phyloP scores from a whole-genome alignment of 2,329 filamentous ascomycete species.

The Purpureocillium lavendulum region DNA sequence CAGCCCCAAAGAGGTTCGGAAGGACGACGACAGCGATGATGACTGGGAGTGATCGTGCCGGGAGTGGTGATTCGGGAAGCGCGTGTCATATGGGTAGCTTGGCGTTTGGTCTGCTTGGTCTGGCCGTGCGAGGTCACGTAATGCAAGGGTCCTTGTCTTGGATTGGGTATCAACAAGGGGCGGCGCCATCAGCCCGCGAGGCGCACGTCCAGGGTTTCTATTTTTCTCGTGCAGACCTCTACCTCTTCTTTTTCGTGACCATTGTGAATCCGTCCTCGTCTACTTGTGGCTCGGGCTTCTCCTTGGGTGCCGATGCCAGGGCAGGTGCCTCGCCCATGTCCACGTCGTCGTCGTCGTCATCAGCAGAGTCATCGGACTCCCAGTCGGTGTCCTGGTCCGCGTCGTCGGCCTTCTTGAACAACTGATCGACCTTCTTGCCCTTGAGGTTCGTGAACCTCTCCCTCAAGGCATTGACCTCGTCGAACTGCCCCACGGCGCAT shows the following conservation, averaged over 20 bases:
- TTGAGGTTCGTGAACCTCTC: constrained; percentile 53
- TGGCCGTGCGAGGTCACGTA: constrained; percentile 2
- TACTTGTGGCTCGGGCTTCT: constrained; percentile 61
- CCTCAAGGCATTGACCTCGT: constrained; percentile 56
- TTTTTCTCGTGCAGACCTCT: constrained; percentile 17
- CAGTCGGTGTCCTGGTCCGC: constrained; percentile 52
- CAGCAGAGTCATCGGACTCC: constrained; percentile 51
- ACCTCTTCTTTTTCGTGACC: constrained; percentile 61
- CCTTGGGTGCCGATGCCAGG: constrained; percentile 46
- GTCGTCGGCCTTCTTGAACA: constrained; percentile 48
- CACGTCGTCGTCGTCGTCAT: constrained; percentile 53
- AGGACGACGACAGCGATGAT: constrained; percentile 33
- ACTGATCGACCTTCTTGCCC: constrained; percentile 45
- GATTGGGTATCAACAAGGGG: constrained; percentile 16
- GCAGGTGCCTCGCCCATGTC: constrained; percentile 64
- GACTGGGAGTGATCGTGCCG: constrained; percentile 9
- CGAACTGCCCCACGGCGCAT: constrained; percentile 56
- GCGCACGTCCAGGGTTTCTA: neutral
- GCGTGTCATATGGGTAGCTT: constrained; percentile 14
- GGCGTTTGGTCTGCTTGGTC: constrained; percentile 23
- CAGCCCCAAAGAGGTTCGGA: constrained; percentile 50
- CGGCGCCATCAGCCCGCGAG: neutral
- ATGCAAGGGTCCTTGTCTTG: constrained; percentile 8
- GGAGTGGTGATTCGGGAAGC: neutral
- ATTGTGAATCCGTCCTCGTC: constrained; percentile 78